phyloP scores from a whole-genome alignment of 805 yeast genomes.

The Metschnikowia vanudenii region DNA sequence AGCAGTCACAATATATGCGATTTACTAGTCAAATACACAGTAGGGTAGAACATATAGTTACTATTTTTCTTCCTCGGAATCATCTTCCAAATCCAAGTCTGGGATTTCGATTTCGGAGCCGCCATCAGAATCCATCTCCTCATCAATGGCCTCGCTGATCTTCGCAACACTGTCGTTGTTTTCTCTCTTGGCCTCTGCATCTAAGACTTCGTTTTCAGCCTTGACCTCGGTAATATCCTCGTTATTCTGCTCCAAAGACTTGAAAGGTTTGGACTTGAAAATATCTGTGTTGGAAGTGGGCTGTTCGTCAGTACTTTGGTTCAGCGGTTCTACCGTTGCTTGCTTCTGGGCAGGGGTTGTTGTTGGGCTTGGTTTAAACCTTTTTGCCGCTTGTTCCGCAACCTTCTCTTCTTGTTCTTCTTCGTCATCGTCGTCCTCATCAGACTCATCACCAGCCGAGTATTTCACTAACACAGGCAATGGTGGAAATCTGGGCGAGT shows the following conservation, averaged over 20 bases:
- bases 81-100: slow-evolving; percentile 43
- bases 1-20: too few species aligned
- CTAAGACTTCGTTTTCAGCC: slow-evolving; percentile 9
- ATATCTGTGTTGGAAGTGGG: slow-evolving; percentile 4
- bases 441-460: slow-evolving; percentile 1
- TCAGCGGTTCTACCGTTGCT: not conserved
- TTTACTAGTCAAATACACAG: too few species aligned
- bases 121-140: slow-evolving; percentile 22
- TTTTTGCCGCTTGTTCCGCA: not conserved
- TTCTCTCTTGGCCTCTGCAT: not conserved
- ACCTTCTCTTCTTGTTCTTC: not conserved
- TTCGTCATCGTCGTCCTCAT: slow-evolving; percentile 10
- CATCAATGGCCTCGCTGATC: slow-evolving; percentile 1
- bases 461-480: slow-evolving; percentile 16
- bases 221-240: slow-evolving; percentile 8
- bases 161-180: not conserved
- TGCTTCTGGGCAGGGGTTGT: not conserved
- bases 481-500: slow-evolving; percentile 75
- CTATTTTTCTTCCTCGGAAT: slow-evolving; percentile 35
- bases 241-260: not conserved
- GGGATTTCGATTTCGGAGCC: slow-evolving; percentile 55
- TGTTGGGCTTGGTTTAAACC: slow-evolving; percentile 3
- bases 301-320: not conserved
- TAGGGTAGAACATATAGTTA: too few species aligned
- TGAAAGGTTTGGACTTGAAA: slow-evolving; percentile 7